A percentile compares a stretch with the other conserved stretches of the same genome.
Conservation (phyloP, 2,329 filamentous ascomycete species). For the Colletotrichum graminicola region DNA sequence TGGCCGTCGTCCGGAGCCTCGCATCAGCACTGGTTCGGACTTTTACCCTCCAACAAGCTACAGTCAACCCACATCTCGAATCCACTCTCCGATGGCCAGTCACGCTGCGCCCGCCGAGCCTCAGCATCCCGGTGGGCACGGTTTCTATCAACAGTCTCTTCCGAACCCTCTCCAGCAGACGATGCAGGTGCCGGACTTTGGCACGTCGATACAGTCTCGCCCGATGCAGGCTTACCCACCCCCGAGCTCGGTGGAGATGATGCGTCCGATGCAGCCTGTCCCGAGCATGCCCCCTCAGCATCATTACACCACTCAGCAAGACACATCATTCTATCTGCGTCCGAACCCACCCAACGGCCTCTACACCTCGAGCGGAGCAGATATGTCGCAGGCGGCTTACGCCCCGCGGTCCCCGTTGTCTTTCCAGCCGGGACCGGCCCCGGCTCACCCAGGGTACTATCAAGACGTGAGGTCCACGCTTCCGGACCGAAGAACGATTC, state of each 20-base stretch:
- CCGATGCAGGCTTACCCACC: slow-evolving; percentile 33
- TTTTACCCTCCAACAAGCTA: slow-evolving; percentile 34
- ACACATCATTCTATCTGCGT: slow-evolving; percentile 31
- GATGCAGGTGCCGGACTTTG: slow-evolving; percentile 30
- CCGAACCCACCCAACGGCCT: slow-evolving; percentile 27
- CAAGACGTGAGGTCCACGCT: slow-evolving; percentile 31
- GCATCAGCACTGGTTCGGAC: slow-evolving; percentile 16
- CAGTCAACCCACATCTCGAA: slow-evolving; percentile 33
- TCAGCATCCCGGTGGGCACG: slow-evolving; percentile 6
- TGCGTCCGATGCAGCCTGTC: slow-evolving; percentile 36
- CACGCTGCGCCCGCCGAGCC: slow-evolving; percentile 28
- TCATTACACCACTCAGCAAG: slow-evolving; percentile 35
- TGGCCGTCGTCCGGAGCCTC: slow-evolving; percentile 26
- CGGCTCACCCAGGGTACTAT: slow-evolving; percentile 24
- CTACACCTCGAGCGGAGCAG: slow-evolving; percentile 24
- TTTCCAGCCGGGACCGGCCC: slow-evolving; percentile 8
- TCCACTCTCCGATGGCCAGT: slow-evolving; percentile 31
- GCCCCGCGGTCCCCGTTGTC: slow-evolving; percentile 33
- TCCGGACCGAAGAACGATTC: slow-evolving; percentile 34
- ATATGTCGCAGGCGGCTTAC: slow-evolving; percentile 32
- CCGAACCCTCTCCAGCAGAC: slow-evolving; percentile 23
- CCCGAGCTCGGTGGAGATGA: slow-evolving; percentile 35
- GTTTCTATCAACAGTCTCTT: slow-evolving; percentile 33
- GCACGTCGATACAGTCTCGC: slow-evolving; percentile 23
- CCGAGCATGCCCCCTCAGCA: slow-evolving; percentile 26